A percentile compares a stretch with the other conserved stretches of the same genome.
Conservation (phyloP, 306 rosid genomes). For the Vachellia pachyceras region DNA sequence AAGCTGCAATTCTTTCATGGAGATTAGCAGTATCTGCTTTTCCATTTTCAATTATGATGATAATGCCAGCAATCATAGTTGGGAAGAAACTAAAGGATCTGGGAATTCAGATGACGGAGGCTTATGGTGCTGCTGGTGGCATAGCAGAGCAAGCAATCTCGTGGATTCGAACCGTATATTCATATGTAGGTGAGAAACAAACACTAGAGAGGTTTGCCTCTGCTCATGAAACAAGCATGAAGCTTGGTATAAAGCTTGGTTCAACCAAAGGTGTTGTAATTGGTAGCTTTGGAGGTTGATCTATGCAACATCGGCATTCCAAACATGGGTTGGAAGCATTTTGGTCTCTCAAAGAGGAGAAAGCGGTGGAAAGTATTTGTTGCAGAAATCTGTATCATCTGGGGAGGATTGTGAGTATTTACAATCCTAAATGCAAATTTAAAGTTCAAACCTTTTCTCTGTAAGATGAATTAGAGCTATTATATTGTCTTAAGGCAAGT, state of each 20-base stretch:
- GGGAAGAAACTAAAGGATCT: constrained; percentile 62
- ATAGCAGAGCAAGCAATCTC: constrained; percentile 86
- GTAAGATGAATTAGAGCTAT: too few species aligned
- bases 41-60: constrained; percentile 69
- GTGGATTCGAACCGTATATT: constrained; percentile 68
- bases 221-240: constrained; percentile 57
- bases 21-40: constrained; percentile 71
- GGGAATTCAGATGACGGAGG: constrained; percentile 54
- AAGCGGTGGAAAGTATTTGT: constrained; percentile 70
- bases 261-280: constrained; percentile 71
- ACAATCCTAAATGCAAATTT: neutral
- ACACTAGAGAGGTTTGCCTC: constrained; percentile 57
- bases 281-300: constrained; percentile 78
- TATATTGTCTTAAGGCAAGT: too few species aligned
- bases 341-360: constrained; percentile 66
- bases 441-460: neutral
- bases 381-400: constrained; percentile 64
- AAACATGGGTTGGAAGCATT: constrained; percentile 76
- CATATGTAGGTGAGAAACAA: constrained; percentile 74
- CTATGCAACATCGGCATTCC: constrained; percentile 78
- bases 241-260: constrained; percentile 73
- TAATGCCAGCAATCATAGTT: constrained; percentile 70
- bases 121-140: constrained; percentile 74
- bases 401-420: constrained; percentile 80
- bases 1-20: constrained; percentile 72